Conservation (phyloP, 2,329 filamentous ascomycete genomes). For the Aspergillus tamarii region DNA sequence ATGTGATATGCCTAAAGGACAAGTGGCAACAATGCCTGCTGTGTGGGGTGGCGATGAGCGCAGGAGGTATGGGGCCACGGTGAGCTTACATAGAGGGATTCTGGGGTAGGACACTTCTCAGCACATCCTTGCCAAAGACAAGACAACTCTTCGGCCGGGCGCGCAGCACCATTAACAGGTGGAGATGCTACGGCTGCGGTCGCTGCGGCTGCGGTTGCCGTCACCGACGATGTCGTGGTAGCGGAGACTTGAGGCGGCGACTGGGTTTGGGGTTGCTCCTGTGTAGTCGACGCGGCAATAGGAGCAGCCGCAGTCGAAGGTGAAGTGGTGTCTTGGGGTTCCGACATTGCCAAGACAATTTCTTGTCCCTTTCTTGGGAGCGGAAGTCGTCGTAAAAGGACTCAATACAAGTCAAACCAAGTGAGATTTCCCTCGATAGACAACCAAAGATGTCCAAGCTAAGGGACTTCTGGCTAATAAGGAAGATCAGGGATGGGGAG, state of each 20-base stretch:
- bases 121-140: conserved; percentile 68
- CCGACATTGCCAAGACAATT: conserved; percentile 47
- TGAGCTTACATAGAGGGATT: conserved; percentile 63
- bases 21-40: conserved; percentile 6
- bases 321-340: conserved; percentile 38
- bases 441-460: conserved; percentile 7
- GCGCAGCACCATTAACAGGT: conserved; percentile 33
- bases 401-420: conserved; percentile 16
- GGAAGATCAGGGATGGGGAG: not conserved
- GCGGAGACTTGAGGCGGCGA: conserved; percentile 28
- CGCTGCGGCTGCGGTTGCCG: conserved; percentile 40
- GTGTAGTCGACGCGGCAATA: conserved; percentile 26
- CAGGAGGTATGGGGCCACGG: not conserved
- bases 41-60: not conserved
- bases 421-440: not conserved
- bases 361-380: conserved; percentile 38
- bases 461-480: conserved; percentile 1
- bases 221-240: conserved; percentile 34
- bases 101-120: conserved; percentile 61
- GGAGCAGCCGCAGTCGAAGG: conserved; percentile 30
- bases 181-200: conserved; percentile 39
- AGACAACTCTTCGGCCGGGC: conserved; percentile 43
- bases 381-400: conserved; percentile 25
- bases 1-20: conserved; percentile 6
- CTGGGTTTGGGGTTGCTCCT: conserved; percentile 28